These are phyloP conservation scores for Ploettnerulaceae sp. DNA, from an alignment of 2,329 filamentous ascomycete genomes.

Conservation along the genomic window DNA sequence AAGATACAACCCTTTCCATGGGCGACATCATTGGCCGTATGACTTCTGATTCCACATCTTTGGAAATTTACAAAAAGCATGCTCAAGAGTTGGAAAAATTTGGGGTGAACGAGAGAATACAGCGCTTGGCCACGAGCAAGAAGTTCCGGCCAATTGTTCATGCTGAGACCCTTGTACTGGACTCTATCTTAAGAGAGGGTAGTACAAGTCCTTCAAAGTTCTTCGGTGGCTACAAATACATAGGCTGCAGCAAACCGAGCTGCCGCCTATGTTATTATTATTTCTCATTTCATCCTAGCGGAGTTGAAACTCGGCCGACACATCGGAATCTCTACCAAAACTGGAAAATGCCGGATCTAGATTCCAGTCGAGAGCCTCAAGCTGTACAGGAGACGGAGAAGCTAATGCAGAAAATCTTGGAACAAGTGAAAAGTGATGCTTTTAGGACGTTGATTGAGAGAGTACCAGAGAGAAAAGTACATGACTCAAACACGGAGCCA, in stretches of 20 bases:
- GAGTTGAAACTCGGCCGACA: conserved; percentile 11
- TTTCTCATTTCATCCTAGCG: conserved; percentile 12
- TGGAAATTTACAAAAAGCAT: conserved; percentile 10
- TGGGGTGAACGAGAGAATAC: conserved; percentile 11
- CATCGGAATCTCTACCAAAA: conserved; percentile 16
- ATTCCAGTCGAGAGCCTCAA: conserved; percentile 5
- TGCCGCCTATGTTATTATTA: conserved; percentile 18
- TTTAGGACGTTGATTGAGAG: conserved; percentile 31
- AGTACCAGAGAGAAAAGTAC: conserved; percentile 25
- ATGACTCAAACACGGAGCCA: conserved; percentile 34
- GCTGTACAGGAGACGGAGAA: conserved; percentile 17
- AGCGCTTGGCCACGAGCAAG: background rate
- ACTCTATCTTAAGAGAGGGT: conserved; percentile 10
- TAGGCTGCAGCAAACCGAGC: conserved; percentile 19
- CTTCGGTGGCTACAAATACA: conserved; percentile 15
- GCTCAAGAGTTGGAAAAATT: conserved; percentile 14
- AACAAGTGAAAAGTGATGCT: conserved; percentile 30
- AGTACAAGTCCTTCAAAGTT: conserved; percentile 9
- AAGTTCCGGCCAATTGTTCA: conserved; percentile 18
- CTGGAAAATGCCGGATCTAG: conserved; percentile 16
- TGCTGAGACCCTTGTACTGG: conserved; percentile 15
- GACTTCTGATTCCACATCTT: conserved; percentile 14
- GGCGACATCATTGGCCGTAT: conserved; percentile 10
- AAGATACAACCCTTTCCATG: background rate
- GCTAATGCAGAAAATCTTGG: conserved; percentile 30